phyloP scores from a whole-genome alignment of 2,329 filamentous ascomycete genomes.

The Penicillium sp. region DNA sequence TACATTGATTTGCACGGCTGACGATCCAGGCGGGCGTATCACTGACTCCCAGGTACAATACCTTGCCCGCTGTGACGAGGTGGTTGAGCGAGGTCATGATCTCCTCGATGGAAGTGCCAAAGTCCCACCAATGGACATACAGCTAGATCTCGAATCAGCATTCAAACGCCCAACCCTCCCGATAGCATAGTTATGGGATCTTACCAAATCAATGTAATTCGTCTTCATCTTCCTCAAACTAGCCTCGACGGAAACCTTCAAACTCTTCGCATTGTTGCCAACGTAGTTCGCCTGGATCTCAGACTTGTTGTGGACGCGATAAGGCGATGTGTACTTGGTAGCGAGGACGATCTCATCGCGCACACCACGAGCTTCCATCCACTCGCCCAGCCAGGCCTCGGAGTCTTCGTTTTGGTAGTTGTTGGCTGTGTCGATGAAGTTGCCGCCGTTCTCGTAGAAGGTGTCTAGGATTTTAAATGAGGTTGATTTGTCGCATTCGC shows the following conservation, averaged over 20 bases:
- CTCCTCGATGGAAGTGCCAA: conserved; percentile 61
- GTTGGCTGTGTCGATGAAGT: conserved; percentile 56
- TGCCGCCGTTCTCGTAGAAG: conserved; percentile 51
- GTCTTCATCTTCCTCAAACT: conserved; percentile 36
- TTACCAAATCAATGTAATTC: conserved; percentile 36
- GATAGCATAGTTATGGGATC: not conserved
- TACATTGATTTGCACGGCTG: conserved; percentile 61
- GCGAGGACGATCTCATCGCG: conserved; percentile 56
- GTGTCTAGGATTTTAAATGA: conserved; percentile 52
- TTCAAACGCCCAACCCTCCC: not conserved
- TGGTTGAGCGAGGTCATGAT: conserved; percentile 67
- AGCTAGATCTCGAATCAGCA: conserved; percentile 38
- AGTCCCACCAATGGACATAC: conserved; percentile 68
- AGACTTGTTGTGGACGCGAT: conserved; percentile 38
- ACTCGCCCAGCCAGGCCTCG: conserved; percentile 54
- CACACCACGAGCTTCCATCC: conserved; percentile 47
- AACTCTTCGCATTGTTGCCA: conserved; percentile 35
- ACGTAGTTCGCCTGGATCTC: conserved; percentile 33
- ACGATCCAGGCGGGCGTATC: conserved; percentile 71
- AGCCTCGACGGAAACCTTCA: conserved; percentile 24
- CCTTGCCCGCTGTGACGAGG: conserved; percentile 60
- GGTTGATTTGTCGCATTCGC: conserved; percentile 49
- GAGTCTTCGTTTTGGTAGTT: conserved; percentile 51
- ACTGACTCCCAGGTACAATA: conserved; percentile 65
- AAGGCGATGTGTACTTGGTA: conserved; percentile 51